A percentile compares a stretch with the other conserved stretches of the same genome.
These are phyloP conservation scores for Daldinia caldariorum DNA, from an alignment of 495 filamentous ascomycete genomes.

Conservation along the genomic window DNA sequence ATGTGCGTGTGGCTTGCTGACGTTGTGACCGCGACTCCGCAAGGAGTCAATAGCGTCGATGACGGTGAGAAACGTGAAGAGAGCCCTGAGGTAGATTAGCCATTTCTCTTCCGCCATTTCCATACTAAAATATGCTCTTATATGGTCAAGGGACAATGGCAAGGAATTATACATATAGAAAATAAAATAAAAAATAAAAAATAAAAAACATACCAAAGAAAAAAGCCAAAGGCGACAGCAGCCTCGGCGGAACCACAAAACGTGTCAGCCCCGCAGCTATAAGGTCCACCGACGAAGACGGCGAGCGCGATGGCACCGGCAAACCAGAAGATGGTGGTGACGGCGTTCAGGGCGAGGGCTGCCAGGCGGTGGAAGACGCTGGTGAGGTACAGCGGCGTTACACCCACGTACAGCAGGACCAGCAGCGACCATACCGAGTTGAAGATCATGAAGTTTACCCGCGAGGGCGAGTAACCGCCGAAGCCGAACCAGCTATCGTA, in stretches of 20 bases:
- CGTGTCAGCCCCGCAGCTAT: constrained; percentile 40
- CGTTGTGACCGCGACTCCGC: constrained; percentile 47
- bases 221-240: constrained; percentile 59
- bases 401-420: constrained; percentile 69
- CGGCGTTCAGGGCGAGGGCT: constrained; percentile 69
- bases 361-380: constrained; percentile 66
- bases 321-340: constrained; percentile 92
- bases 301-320: constrained; percentile 80
- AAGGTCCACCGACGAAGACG: constrained; percentile 62
- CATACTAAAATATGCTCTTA: not conserved
- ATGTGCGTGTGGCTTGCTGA: constrained; percentile 44
- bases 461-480: constrained; percentile 52
- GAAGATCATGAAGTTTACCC: constrained; percentile 79
- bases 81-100: constrained; percentile 33
- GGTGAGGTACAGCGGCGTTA: constrained; percentile 69
- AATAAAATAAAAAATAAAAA: too few species aligned
- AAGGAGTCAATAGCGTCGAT: constrained; percentile 51
- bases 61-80: constrained; percentile 53
- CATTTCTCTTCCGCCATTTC: not conserved
- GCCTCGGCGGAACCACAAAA: constrained; percentile 56
- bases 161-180: too few species aligned
- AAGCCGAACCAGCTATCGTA: constrained; percentile 46
- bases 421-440: constrained; percentile 76
- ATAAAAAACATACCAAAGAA: constrained; percentile 48
- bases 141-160: not conserved